A percentile compares a stretch with the other conserved stretches of the same genome.
Evolutionary conservation across 1,284 basidiomycete genomes (phyloP).

Genomic region (Peniophora sp.): DNA sequence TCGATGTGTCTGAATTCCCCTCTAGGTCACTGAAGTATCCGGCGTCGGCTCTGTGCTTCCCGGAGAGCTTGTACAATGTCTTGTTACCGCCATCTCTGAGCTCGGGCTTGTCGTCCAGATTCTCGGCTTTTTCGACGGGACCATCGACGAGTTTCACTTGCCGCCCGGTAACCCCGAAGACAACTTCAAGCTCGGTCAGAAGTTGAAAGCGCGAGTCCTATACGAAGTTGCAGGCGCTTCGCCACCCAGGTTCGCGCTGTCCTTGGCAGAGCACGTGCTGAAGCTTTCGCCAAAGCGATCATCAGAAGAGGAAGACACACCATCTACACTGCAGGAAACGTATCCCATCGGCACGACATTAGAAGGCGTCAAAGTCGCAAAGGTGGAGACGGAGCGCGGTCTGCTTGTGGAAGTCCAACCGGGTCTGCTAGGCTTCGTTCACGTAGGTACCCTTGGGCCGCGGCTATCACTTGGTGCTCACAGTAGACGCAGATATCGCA

Average conservation of each 20-base stretch:
- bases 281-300: conserved; percentile 34
- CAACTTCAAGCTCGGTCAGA: conserved; percentile 74
- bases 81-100: conserved; percentile 77
- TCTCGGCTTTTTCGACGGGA: conserved; percentile 91
- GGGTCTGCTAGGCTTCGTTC: conserved; percentile 73
- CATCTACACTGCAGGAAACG: conserved; percentile 38
- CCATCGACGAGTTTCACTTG: conserved; percentile 82
- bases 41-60: conserved; percentile 82
- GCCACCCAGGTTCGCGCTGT: conserved; percentile 78
- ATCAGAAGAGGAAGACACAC: conserved; percentile 20
- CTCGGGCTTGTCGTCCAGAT: conserved; percentile 86
- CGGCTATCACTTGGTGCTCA: not conserved
- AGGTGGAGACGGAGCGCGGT: conserved; percentile 79
- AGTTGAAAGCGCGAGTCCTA: conserved; percentile 82
- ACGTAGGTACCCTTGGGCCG: conserved; percentile 64
- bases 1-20: conserved; percentile 7
- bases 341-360: conserved; percentile 73
- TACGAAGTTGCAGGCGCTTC: conserved; percentile 70
- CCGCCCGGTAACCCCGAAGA: conserved; percentile 39
- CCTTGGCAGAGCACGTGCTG: conserved; percentile 69
- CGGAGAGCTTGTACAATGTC: conserved; percentile 76
- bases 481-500: conserved; percentile 73
- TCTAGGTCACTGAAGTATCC: conserved; percentile 66
- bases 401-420: conserved; percentile 62
- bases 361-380: conserved; percentile 63